Conservation (phyloP, 345 rosid species). For the Citrus maxima region DNA sequence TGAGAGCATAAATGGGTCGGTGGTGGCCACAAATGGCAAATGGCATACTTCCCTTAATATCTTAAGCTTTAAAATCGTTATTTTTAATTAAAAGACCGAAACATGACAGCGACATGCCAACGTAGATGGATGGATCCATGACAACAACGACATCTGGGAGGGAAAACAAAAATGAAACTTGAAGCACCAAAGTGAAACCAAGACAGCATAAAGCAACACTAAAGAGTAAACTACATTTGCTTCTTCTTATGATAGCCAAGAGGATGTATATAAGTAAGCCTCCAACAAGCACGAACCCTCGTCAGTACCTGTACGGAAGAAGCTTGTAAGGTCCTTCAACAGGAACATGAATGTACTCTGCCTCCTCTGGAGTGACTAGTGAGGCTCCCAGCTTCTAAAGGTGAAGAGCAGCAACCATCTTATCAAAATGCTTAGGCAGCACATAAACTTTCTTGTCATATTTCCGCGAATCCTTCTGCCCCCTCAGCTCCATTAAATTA, state of each 20-base stretch:
- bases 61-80: too few species aligned
- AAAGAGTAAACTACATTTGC: not conserved
- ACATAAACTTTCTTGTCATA: conserved; percentile 69
- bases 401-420: conserved; percentile 71
- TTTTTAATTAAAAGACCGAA: too few species aligned
- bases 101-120: too few species aligned
- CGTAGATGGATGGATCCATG: too few species aligned
- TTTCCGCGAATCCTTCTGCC: conserved; percentile 46
- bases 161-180: too few species aligned
- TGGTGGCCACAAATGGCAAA: too few species aligned
- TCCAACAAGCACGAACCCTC: too few species aligned
- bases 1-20: too few species aligned
- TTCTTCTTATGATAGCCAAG: not conserved
- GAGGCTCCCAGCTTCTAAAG: conserved; percentile 31
- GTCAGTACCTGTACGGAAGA: conserved; percentile 54
- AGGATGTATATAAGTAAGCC: too few species aligned
- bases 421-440: conserved; percentile 70
- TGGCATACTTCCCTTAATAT: too few species aligned
- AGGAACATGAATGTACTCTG: conserved; percentile 63
- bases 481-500: conserved; percentile 70
- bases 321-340: conserved; percentile 77
- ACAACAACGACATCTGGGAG: too few species aligned
- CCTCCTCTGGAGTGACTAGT: conserved; percentile 24
- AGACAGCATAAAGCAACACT: not conserved
- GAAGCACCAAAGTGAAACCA: too few species aligned